These are phyloP conservation scores for Ophiosphaerella narmari DNA, from an alignment of 2,329 filamentous ascomycete genomes.

Conservation along the genomic window DNA sequence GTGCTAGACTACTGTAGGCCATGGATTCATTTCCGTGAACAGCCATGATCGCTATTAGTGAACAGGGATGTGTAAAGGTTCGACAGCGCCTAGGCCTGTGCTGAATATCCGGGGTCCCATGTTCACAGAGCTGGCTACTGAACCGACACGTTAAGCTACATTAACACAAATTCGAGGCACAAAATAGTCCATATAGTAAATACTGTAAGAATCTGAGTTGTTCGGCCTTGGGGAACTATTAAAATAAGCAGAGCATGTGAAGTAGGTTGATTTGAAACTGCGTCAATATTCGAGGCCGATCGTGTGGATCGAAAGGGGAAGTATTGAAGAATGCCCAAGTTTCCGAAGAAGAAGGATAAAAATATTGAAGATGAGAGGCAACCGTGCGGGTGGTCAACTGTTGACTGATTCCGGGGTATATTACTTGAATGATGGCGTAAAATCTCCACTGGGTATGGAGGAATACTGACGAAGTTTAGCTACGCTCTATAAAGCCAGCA, in stretches of 20 bases:
- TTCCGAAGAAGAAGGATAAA: not conserved
- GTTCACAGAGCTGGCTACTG: too few species aligned
- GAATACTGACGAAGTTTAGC: not conserved
- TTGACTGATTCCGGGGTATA: conserved; percentile 5
- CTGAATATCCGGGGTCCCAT: not conserved
- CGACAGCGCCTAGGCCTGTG: conserved; percentile 3
- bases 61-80: conserved; percentile 7
- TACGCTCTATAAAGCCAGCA: not conserved
- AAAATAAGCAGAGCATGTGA: too few species aligned
- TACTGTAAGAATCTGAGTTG: too few species aligned
- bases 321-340: not conserved
- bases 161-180: too few species aligned
- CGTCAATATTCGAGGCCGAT: too few species aligned
- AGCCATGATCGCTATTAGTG: conserved; percentile 4
- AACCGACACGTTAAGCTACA: too few species aligned
- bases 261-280: too few species aligned
- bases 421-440: not conserved
- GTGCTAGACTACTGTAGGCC: conserved; percentile 1
- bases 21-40: conserved; percentile 4
- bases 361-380: not conserved
- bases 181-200: too few species aligned
- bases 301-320: too few species aligned
- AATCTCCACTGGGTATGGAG: not conserved
- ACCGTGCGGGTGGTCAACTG: not conserved
- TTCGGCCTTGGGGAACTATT: too few species aligned